Base-by-base conservation (phyloP, 805 yeast species). In the Saccharomycopsis oosterbeekiorum region DNA sequence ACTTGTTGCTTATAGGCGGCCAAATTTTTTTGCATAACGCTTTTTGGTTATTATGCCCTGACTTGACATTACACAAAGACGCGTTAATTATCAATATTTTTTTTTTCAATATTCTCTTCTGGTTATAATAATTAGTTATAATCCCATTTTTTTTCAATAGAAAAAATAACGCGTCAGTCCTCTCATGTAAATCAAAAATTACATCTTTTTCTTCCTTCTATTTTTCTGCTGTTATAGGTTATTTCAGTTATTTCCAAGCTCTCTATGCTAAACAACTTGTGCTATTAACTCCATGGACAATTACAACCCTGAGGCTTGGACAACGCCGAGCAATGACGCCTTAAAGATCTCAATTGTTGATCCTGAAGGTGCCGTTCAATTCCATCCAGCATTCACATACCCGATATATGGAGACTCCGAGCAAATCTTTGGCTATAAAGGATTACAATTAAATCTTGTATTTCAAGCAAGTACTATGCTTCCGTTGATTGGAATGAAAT, bases 351-450 rank as follows among this genome's bases (percentile, higher is more conserved):
- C 82, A 2, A 69, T 85, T 54, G 88, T 87, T 4, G 85, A 82
- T 62, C 77, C 80, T 1, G 73, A 78, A 2, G 84, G 84, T 0
- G 80, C 84, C 1, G 81, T 85, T 21, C 75, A 82, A 2, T 91
- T 92, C 75, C 74, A 79, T 43, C 97, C 98, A 0, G 69, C 75
- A 14, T 91, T 89, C 74, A 93, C 98, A 1, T 94, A 94, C 71
- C 96, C 97, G 1, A 86, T 94, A 11, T 94, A 83, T 76, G 98
- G 98, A 5, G 96, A 91, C 56, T 80, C 90, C 1, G 99, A 94
- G 70, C 85, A 85, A 59, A 84, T 94, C 1, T 89, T 85, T 69
- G 99, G 99, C 1, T 94, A 83, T 70, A 80, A 85, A 65, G 86
- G 83, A 66, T 75, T 92, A 42, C 76, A 77, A 39, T 83, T 94